phyloP scores from a whole-genome alignment of 73 alveolate genomes.

The Uronychia setigera region DNA sequence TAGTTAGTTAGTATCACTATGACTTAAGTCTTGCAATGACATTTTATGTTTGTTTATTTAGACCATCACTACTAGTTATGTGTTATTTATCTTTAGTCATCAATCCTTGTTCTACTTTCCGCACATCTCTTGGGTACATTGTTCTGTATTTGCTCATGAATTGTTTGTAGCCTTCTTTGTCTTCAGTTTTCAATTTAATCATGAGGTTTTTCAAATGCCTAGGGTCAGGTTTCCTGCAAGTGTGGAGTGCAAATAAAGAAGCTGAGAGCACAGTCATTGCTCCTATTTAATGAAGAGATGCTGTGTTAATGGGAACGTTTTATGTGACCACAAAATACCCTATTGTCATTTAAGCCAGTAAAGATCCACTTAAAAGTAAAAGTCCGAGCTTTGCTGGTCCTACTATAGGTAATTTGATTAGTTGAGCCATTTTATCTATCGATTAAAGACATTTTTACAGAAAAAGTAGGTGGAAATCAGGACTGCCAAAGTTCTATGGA shows the following conservation, averaged over 20 bases:
- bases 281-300: constrained; percentile 58
- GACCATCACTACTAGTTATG: too few relatives aligned
- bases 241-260: constrained; percentile 39
- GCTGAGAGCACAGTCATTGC: constrained; percentile 56
- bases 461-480: constrained; percentile 50
- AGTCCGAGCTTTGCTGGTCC: constrained; percentile 38
- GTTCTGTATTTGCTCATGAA: constrained; percentile 6
- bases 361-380: constrained; percentile 4
- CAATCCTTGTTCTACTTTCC: too few relatives aligned
- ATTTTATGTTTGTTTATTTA: too few relatives aligned
- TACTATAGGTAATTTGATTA: constrained; percentile 21
- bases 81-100: too few relatives aligned
- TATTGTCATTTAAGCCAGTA: constrained; percentile 16
- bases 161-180: constrained; percentile 14
- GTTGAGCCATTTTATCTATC: constrained; percentile 5
- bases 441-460: constrained; percentile 10
- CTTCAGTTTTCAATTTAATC: constrained; percentile 31
- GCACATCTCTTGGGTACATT: not conserved
- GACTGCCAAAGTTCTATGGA: constrained; percentile 86
- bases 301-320: constrained; percentile 43
- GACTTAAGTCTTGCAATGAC: too few relatives aligned
- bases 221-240: constrained; percentile 60
- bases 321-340: constrained; percentile 52
- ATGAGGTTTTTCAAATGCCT: constrained; percentile 56
- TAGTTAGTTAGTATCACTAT: too few relatives aligned